Percentiles rank a stretch among this genome's conserved stretches.
Evolutionary conservation across 169 alveolate species (phyloP).

Genomic region (Plasmodium gonderi): DNA sequence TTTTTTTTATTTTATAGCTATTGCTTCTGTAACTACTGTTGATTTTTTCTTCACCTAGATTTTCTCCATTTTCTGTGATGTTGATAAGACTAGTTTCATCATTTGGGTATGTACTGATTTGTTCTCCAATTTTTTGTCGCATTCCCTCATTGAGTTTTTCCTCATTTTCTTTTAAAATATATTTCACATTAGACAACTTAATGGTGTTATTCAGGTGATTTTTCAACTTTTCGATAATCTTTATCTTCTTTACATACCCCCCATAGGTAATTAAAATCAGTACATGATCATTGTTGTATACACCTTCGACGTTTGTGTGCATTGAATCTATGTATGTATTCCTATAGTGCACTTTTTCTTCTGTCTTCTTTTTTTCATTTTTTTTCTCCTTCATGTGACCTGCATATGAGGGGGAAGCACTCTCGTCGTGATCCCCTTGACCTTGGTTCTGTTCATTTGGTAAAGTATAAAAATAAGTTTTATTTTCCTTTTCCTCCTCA

Average conservation of each 20-base stretch:
- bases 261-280: slow-evolving; percentile 59
- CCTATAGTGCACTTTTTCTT: neutral
- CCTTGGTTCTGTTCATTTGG: neutral
- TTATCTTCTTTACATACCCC: slow-evolving; percentile 63
- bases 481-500: neutral
- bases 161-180: slow-evolving; percentile 72
- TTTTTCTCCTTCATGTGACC: neutral
- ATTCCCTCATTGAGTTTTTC: neutral
- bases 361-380: neutral
- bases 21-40: neutral
- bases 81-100: neutral
- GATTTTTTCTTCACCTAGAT: neutral
- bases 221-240: slow-evolving; percentile 47
- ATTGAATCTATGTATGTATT: slow-evolving; percentile 59
- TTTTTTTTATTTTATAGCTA: slow-evolving; percentile 54
- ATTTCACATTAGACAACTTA: slow-evolving; percentile 50
- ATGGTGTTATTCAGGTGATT: slow-evolving; percentile 56
- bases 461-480: neutral
- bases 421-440: neutral
- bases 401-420: neutral
- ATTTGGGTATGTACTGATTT: too few species aligned
- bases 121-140: too few species aligned
- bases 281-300: slow-evolving; percentile 61
- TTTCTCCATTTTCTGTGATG: neutral
- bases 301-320: slow-evolving; percentile 10